Conservation (phyloP, 805 yeast genomes). For the Candida nemodendra region DNA sequence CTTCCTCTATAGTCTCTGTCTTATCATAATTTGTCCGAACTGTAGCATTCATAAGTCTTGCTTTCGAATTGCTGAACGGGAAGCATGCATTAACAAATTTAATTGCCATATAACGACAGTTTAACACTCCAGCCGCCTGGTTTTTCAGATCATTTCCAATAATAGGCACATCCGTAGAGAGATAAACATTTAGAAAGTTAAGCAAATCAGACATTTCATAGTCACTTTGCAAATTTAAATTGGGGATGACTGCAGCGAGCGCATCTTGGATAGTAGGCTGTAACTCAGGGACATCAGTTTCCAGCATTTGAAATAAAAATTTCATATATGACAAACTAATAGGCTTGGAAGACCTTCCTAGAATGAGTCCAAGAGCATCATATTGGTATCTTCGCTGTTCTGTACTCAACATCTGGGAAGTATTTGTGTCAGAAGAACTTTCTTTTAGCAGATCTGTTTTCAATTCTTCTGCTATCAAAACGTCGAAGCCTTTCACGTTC, state of each 20-base stretch:
- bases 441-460: conserved; percentile 42
- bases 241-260: conserved; percentile 55
- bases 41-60: conserved; percentile 63
- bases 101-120: conserved; percentile 62
- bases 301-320: conserved; percentile 70
- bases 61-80: conserved; percentile 64
- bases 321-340: conserved; percentile 52
- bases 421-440: conserved; percentile 35
- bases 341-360: conserved; percentile 45
- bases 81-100: conserved; percentile 64
- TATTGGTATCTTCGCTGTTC: conserved; percentile 63
- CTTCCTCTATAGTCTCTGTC: conserved; percentile 77
- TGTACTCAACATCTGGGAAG: conserved; percentile 28
- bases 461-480: conserved; percentile 50
- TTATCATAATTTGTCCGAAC: conserved; percentile 55
- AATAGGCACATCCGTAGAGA: conserved; percentile 6
- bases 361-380: conserved; percentile 72
- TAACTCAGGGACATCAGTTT: conserved; percentile 60
- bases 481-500: conserved; percentile 33
- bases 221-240: conserved; percentile 40
- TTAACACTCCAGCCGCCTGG: conserved; percentile 34
- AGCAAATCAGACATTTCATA: conserved; percentile 44
- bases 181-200: conserved; percentile 25
- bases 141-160: conserved; percentile 29
- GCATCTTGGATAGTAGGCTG: conserved; percentile 71